phyloP scores from a whole-genome alignment of 1,139 yeast genomes.

The Candida sanyaensis region DNA sequence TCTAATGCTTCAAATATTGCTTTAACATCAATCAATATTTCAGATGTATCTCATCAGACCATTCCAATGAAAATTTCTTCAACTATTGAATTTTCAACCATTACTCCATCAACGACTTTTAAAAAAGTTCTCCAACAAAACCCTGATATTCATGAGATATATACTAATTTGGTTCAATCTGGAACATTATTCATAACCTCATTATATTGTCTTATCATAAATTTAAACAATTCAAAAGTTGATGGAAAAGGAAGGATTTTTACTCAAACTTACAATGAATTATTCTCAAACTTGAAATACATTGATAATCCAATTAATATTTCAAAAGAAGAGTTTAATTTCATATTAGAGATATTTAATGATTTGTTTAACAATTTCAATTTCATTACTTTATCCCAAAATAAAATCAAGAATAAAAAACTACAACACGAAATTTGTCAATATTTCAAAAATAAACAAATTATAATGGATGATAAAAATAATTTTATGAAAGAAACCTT shows the following conservation, averaged over 20 bases:
- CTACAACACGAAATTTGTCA: constrained; percentile 7
- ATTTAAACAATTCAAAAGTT: constrained; percentile 8
- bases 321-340: constrained; percentile 3
- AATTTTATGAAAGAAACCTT: constrained; percentile 9
- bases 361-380: constrained; percentile 10
- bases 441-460: constrained; percentile 4
- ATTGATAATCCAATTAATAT: constrained; percentile 1
- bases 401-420: constrained; percentile 7
- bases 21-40: neutral
- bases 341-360: constrained; percentile 6
- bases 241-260: constrained; percentile 4
- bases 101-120: neutral
- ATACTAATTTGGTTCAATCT: neutral
- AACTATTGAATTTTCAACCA: neutral
- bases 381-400: constrained; percentile 8
- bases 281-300: constrained; percentile 7
- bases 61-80: neutral
- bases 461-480: constrained; percentile 6
- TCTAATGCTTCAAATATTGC: neutral
- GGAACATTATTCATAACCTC: constrained; percentile 3
- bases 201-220: constrained; percentile 8
- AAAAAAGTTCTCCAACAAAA: neutral
- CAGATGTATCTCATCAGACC: neutral
- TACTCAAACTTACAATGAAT: constrained; percentile 1
- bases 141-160: neutral